These are phyloP conservation scores for Hymenoscyphus salicellus DNA, from an alignment of 2,329 filamentous ascomycete genomes.

Conservation along the genomic window DNA sequence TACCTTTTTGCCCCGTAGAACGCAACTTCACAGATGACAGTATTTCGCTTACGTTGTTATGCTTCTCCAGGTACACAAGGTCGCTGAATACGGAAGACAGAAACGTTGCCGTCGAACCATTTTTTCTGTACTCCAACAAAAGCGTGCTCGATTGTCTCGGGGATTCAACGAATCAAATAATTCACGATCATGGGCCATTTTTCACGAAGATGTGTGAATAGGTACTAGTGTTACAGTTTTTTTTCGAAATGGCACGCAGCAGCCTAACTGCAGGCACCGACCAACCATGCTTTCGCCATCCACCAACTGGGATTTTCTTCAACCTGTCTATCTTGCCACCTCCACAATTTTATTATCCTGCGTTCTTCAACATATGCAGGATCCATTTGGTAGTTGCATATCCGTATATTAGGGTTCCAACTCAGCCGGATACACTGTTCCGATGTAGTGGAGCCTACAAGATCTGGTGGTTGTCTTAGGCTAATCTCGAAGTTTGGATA, in stretches of 20 bases:
- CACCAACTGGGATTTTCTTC: background rate
- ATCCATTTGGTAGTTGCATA: background rate
- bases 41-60: background rate
- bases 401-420: background rate
- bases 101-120: background rate
- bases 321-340: background rate
- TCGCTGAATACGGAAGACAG: background rate
- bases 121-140: background rate
- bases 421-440: background rate
- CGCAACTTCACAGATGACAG: background rate
- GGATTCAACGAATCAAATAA: background rate
- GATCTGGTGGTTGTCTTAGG: background rate
- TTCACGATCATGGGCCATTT: background rate
- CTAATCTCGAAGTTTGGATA: background rate
- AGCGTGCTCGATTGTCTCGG: background rate
- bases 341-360: background rate
- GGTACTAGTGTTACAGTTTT: background rate
- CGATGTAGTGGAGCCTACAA: background rate
- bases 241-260: background rate
- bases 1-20: background rate
- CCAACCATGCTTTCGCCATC: constrained; percentile 1
- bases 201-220: background rate
- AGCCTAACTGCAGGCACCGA: background rate
- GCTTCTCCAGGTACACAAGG: background rate
- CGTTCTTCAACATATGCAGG: background rate